phyloP scores from a whole-genome alignment of 805 yeast species.

The Phaffomyces opuntiae region DNA sequence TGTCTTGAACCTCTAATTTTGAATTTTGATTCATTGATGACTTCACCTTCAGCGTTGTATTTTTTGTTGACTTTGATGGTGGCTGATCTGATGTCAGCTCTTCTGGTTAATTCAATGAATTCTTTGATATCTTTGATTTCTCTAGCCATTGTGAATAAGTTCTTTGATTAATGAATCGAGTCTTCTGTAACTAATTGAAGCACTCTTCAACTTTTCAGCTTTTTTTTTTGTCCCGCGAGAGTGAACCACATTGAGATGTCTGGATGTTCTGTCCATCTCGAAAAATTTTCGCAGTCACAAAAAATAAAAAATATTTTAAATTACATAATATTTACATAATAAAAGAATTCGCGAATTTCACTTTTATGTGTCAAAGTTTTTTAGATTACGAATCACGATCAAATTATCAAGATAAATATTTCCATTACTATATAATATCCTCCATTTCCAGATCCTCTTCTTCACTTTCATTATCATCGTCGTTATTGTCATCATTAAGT shows the following conservation, averaged over 20 bases:
- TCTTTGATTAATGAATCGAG: constrained; percentile 2
- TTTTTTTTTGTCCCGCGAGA: background rate
- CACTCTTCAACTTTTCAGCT: constrained; percentile 14
- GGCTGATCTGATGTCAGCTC: constrained; percentile 91
- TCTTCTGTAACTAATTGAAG: background rate
- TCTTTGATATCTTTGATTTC: constrained; percentile 96
- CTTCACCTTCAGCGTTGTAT: constrained; percentile 74
- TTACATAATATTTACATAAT: no score
- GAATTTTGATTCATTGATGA: constrained; percentile 93
- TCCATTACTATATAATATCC: constrained; percentile 34
- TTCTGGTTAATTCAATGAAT: constrained; percentile 93
- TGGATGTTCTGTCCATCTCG: constrained; percentile 1
- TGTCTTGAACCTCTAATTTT: constrained; percentile 95
- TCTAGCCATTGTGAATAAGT: constrained; percentile 21
- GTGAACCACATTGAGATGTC: constrained; percentile 4
- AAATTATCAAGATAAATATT: background rate
- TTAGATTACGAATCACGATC: no score
- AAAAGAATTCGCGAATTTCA: no score
- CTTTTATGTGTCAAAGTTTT: no score
- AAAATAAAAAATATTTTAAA: background rate
- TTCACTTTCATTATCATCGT: constrained; percentile 46
- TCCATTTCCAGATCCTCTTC: constrained; percentile 73
- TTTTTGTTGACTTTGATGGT: constrained; percentile 90
- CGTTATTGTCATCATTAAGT: constrained; percentile 17
- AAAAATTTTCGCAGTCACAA: constrained; percentile 8